Conservation (phyloP, 2,329 filamentous ascomycete species). For the Sphaceloma murrayae region DNA sequence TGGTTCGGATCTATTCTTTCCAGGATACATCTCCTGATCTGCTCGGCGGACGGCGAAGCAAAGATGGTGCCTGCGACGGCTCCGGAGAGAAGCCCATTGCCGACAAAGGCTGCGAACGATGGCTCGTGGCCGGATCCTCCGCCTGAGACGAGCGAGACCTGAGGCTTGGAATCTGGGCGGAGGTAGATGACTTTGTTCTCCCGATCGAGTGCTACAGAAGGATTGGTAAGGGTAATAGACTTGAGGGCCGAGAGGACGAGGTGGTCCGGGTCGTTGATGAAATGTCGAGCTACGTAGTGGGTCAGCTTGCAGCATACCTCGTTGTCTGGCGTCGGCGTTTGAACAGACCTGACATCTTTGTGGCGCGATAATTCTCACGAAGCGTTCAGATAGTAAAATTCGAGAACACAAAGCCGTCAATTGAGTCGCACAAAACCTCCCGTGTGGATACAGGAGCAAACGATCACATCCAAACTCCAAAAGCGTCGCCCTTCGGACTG, state of each 20-base stretch:
- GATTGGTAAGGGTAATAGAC: slow-evolving; percentile 73
- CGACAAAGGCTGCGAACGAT: slow-evolving; percentile 77
- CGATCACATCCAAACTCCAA: too few species aligned
- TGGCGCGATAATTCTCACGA: too few species aligned
- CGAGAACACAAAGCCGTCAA: too few species aligned
- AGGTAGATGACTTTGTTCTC: slow-evolving; percentile 78
- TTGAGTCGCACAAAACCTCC: too few species aligned
- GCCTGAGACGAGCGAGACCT: slow-evolving; percentile 77
- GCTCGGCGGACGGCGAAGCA: slow-evolving; percentile 69
- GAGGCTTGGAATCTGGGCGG: slow-evolving; percentile 45
- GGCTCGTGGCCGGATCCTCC: slow-evolving; percentile 88
- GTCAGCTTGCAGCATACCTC: neutral
- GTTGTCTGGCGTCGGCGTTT: slow-evolving; percentile 1
- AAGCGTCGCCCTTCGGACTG: too few species aligned
- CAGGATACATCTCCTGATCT: slow-evolving; percentile 68
- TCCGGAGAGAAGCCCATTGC: slow-evolving; percentile 66
- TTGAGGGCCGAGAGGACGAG: slow-evolving; percentile 69
- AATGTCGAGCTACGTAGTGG: slow-evolving; percentile 58
- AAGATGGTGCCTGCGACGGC: slow-evolving; percentile 84
- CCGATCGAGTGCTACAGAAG: slow-evolving; percentile 65
- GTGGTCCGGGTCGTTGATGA: slow-evolving; percentile 72
- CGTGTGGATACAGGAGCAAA: too few species aligned
- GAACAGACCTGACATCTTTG: slow-evolving; percentile 7
- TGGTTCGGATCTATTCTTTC: slow-evolving; percentile 59
- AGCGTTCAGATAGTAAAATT: too few species aligned